Percentiles rank a stretch among this genome's conserved stretches.
These are phyloP conservation scores for Sugiyamaella marilandica DNA, from an alignment of 805 yeast species.

Conservation along the genomic window DNA sequence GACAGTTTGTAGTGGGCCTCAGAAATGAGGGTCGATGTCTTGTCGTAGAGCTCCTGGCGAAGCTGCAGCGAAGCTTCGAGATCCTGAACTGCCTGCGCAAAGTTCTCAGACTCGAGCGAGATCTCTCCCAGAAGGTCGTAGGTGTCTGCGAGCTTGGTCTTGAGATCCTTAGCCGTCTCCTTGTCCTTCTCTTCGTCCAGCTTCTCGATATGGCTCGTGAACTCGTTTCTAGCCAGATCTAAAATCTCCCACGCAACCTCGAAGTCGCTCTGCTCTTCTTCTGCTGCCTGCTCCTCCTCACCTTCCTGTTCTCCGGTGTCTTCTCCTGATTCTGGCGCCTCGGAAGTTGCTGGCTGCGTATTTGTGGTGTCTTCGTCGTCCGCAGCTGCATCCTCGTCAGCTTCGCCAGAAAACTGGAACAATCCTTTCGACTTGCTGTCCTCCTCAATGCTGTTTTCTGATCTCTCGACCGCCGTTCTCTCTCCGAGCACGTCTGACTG, in stretches of 20 bases:
- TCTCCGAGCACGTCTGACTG: slow-evolving; percentile 75
- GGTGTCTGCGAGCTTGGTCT: slow-evolving; percentile 61
- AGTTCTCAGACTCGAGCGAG: slow-evolving; percentile 84
- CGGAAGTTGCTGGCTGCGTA: slow-evolving; percentile 27
- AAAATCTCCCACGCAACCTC: slow-evolving; percentile 85
- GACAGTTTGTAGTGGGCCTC: slow-evolving; percentile 81
- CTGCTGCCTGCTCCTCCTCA: slow-evolving; percentile 29
- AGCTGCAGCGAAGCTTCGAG: slow-evolving; percentile 53
- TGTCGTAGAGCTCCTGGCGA: slow-evolving; percentile 48
- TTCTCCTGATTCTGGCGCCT: slow-evolving; percentile 13
- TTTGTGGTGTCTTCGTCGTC: slow-evolving; percentile 23
- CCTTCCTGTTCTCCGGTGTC: slow-evolving; percentile 26
- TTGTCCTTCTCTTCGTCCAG: slow-evolving; percentile 19
- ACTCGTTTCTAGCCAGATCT: slow-evolving; percentile 69
- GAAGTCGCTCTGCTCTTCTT: slow-evolving; percentile 62
- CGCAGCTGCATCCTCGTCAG: slow-evolving; percentile 16
- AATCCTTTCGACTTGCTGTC: slow-evolving; percentile 14
- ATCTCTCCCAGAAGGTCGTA: slow-evolving; percentile 84
- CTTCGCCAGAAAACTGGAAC: slow-evolving; percentile 21
- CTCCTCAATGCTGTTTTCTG: slow-evolving; percentile 1
- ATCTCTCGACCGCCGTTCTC: slow-evolving; percentile 26
- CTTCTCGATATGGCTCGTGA: slow-evolving; percentile 42
- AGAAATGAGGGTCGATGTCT: slow-evolving; percentile 54
- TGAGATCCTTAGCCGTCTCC: slow-evolving; percentile 25
- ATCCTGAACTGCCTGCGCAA: slow-evolving; percentile 70